Evolutionary conservation across 2,329 filamentous ascomycete genomes (phyloP).

Genomic region (Talaromyces sp.): DNA sequence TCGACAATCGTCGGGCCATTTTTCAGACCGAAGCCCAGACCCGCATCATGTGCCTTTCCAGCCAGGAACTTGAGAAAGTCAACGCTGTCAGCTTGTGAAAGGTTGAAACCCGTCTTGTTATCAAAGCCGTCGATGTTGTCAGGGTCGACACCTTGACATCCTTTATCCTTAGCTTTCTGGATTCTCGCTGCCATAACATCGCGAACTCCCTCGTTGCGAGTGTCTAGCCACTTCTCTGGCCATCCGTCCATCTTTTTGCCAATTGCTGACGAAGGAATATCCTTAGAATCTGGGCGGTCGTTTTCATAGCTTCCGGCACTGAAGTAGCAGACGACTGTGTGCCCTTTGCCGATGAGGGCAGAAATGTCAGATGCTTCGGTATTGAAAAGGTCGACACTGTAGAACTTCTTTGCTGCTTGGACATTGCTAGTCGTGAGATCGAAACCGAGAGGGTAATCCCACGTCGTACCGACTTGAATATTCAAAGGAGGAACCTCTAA

Average conservation of each 20-base stretch:
- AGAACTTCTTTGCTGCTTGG: neutral
- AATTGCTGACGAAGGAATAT: neutral
- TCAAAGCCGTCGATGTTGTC: neutral
- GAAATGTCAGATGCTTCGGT: neutral
- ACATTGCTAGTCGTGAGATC: neutral
- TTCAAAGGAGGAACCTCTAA: neutral
- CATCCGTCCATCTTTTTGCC: neutral
- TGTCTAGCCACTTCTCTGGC: conserved; percentile 1
- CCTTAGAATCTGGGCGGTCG: neutral
- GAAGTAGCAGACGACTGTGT: neutral
- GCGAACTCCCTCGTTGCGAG: neutral
- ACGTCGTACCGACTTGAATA: neutral
- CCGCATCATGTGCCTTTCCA: neutral
- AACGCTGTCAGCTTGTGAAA: neutral
- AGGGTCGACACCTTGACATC: conserved; percentile 1
- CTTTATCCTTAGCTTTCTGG: neutral
- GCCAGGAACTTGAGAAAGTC: conserved; percentile 1
- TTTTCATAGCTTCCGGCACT: neutral
- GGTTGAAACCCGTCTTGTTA: neutral
- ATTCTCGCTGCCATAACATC: neutral
- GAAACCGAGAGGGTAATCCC: neutral
- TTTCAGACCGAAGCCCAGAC: neutral
- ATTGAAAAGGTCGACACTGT: conserved; percentile 1
- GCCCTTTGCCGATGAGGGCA: neutral
- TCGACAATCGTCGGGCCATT: neutral